phyloP scores from a whole-genome alignment of 2,329 filamentous ascomycete species.

The Botrytis fabae region DNA sequence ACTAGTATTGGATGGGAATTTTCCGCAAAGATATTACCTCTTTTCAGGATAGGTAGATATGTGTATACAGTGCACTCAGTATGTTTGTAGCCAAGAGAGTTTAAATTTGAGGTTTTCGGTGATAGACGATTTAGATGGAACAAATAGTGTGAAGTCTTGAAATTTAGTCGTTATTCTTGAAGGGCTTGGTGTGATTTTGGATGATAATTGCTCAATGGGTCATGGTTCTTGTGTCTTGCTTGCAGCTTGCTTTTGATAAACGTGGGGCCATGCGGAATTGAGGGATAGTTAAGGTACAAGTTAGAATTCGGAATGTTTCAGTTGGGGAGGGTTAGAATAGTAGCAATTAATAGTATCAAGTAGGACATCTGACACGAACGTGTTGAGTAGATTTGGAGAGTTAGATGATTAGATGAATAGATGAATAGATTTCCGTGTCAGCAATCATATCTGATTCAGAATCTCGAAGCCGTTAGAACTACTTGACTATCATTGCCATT shows the following conservation, averaged over 20 bases:
- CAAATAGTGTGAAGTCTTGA: not conserved
- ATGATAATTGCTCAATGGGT: not conserved
- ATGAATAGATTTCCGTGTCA: not conserved
- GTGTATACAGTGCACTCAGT: not conserved
- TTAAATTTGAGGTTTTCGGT: not conserved
- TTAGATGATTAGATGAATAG: not conserved
- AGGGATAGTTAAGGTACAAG: constrained; percentile 9
- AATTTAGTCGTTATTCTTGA: constrained; percentile 4
- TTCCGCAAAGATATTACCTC: not conserved
- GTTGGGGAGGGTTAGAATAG: not conserved
- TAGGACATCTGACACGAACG: not conserved
- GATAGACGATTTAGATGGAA: not conserved
- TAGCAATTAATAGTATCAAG: not conserved
- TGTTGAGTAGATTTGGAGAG: not conserved
- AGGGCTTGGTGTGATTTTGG: not conserved
- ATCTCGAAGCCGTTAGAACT: not conserved
- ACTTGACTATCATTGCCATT: not conserved
- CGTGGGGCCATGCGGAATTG: constrained; percentile 12
- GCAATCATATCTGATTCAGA: not conserved
- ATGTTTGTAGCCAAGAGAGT: not conserved
- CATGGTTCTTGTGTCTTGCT: constrained; percentile 12
- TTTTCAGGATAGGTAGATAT: not conserved
- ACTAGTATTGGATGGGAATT: not conserved
- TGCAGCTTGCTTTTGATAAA: constrained; percentile 15
- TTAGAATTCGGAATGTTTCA: not conserved